phyloP scores from a whole-genome alignment of 2,329 filamentous ascomycete species.

The Aotearoamyces nothofagi region DNA sequence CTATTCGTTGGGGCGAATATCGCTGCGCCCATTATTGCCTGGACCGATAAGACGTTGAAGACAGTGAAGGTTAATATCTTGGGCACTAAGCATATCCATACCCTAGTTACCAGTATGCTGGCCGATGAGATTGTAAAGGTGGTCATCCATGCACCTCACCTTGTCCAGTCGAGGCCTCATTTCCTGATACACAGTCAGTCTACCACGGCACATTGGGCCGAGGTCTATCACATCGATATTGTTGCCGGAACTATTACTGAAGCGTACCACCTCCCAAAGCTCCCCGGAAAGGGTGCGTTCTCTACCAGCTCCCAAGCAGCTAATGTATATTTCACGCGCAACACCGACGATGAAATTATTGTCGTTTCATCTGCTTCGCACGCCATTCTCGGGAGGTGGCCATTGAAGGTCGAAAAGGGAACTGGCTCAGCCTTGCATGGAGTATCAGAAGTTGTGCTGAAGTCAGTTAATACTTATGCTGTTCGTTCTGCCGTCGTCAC shows the following conservation, averaged over 20 bases:
- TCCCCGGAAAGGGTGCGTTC: constrained; percentile 58
- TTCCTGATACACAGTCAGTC: constrained; percentile 76
- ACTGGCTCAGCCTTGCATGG: constrained; percentile 43
- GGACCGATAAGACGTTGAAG: constrained; percentile 48
- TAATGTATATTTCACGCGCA: constrained; percentile 79
- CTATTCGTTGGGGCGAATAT: constrained; percentile 65
- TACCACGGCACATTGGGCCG: constrained; percentile 56
- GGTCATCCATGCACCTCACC: constrained; percentile 57
- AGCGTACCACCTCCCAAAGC: constrained; percentile 63
- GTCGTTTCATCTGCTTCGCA: constrained; percentile 66
- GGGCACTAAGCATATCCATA: constrained; percentile 38
- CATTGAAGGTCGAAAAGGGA: constrained; percentile 29
- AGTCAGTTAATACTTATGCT: constrained; percentile 50
- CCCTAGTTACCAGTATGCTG: constrained; percentile 32
- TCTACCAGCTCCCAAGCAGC: constrained; percentile 63
- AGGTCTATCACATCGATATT: constrained; percentile 72
- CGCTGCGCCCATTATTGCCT: constrained; percentile 58
- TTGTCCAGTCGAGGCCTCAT: constrained; percentile 58
- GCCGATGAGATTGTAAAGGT: constrained; percentile 38
- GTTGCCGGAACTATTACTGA: constrained; percentile 55
- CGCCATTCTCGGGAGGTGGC: constrained; percentile 62
- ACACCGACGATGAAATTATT: constrained; percentile 58
- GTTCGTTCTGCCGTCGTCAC: constrained; percentile 61
- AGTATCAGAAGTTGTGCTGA: constrained; percentile 70
- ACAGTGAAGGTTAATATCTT: constrained; percentile 60